Evolutionary conservation across 495 filamentous ascomycete genomes (phyloP), one percentile per base, ranked within the genome.

Genomic region (Acidomyces sp.): DNA sequence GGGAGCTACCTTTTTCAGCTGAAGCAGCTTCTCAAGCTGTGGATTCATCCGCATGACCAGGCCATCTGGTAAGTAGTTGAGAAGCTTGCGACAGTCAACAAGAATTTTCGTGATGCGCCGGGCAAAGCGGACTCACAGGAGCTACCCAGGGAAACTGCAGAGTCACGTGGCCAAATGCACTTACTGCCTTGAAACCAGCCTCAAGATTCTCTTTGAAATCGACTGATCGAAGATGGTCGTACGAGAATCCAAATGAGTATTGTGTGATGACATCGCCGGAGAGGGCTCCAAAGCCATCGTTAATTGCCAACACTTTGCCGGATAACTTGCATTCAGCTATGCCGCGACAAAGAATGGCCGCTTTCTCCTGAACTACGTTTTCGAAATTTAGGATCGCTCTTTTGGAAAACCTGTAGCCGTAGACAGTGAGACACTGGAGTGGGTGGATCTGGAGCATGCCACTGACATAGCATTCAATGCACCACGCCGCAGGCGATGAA

Each of bases 211-310:
- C 23, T 2, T 37, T 47, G 33, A 34, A 54, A 22, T 50, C 46
- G 10, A 39, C 31, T 10, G 39, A 37, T 20, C 53, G 37, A 16
- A 58, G 32, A 27, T 49, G 31, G 10, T 32, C 37, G 35, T 38
- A 40, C 1, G 19, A 29, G 6, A 35, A 23, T 1, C 28, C 60
- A 37, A 62, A 65, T 15, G 56, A 55, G 45, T 67, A 71, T 10
- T 61, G 48, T 2, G 57, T 56, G 34, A 70, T 69, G 22, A 70
- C 54, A 48, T 72, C 68, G 6, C 13, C 6, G 16, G 31, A 15
- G 6, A 34, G 15, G 12, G 31, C 31, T 6, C 9, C 6, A 6
- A 34, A 6, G 16, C 12, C 31, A 18, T 34, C 20, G 31, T 6
- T 18, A 9, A 34, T 12, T 7, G 13, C 20, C 6, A 34, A 9